Evolutionary conservation across 768 basidiomycete species (phyloP).

Genomic region (Hygrophoropsis aurantiaca): DNA sequence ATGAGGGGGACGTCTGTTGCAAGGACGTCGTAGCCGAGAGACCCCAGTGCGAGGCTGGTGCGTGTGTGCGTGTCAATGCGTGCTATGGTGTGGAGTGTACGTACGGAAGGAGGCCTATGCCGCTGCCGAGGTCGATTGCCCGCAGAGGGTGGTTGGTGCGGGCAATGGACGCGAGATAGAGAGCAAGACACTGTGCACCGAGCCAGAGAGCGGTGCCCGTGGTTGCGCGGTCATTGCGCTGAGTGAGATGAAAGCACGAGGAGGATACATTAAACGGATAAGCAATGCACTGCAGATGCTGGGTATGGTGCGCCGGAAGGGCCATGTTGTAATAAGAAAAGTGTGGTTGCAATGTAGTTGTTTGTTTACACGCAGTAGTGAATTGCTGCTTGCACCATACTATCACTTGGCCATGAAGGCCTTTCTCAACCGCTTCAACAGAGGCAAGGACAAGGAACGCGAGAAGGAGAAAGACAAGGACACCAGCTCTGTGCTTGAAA

Average conservation of each 20-base stretch:
- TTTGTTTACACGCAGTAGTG: neutral
- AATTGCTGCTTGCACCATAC: neutral
- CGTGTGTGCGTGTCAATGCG: too few relatives aligned
- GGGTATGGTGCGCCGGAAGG: constrained; percentile 62
- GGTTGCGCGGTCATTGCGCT: constrained; percentile 58
- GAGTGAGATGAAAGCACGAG: constrained; percentile 47
- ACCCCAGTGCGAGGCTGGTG: constrained; percentile 61
- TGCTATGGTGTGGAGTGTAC: too few relatives aligned
- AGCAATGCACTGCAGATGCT: constrained; percentile 54
- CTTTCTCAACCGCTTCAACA: constrained; percentile 75
- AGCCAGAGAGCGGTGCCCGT: constrained; percentile 89
- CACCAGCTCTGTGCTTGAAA: constrained; percentile 23
- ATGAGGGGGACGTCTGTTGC: constrained; percentile 74
- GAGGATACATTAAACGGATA: too few relatives aligned
- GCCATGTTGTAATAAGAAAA: constrained; percentile 2
- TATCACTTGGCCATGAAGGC: constrained; percentile 86
- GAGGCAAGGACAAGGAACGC: constrained; percentile 59
- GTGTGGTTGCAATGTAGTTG: neutral
- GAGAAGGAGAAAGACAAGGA: constrained; percentile 34
- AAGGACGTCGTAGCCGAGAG: constrained; percentile 73
- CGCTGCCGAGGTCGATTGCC: constrained; percentile 79
- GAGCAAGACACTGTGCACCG: constrained; percentile 71
- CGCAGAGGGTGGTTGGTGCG: constrained; percentile 24
- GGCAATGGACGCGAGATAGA: constrained; percentile 48
- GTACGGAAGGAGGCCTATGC: constrained; percentile 77